Percentiles rank a stretch among this genome's conserved stretches.
phyloP scores from a whole-genome alignment of 1,284 basidiomycete genomes.

The Ganoderma multipileum region DNA sequence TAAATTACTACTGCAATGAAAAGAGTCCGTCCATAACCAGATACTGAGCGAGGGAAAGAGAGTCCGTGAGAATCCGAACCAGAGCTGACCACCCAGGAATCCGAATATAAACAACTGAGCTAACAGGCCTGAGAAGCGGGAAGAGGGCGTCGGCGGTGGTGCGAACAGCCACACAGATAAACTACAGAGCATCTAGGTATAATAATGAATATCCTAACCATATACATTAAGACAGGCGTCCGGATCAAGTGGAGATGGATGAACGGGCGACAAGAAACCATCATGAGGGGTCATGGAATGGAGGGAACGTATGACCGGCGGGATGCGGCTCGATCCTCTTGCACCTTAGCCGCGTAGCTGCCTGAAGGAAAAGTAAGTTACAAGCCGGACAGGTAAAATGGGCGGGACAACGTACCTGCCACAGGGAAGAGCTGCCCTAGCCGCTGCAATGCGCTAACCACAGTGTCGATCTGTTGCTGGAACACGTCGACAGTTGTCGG shows the following conservation, averaged over 20 bases:
- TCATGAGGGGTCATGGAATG: constrained; percentile 8
- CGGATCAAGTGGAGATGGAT: not conserved
- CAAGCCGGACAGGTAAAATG: not conserved
- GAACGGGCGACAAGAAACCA: not conserved
- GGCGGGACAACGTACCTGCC: constrained; percentile 12
- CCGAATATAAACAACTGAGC: not conserved
- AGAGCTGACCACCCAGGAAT: not conserved
- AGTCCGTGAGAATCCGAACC: not conserved
- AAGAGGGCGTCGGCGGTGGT: not conserved
- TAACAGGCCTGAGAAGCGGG: not conserved
- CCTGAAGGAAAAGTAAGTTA: constrained; percentile 10
- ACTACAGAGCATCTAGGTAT: not conserved
- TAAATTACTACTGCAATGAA: not conserved
- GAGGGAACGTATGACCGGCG: constrained; percentile 11
- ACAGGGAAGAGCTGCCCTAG: constrained; percentile 44
- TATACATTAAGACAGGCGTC: not conserved
- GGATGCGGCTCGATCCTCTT: constrained; percentile 20
- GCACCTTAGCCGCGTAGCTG: constrained; percentile 27
- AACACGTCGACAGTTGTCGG: constrained; percentile 36
- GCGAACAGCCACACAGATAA: not conserved
- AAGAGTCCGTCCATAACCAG: not conserved
- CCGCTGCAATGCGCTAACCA: constrained; percentile 43
- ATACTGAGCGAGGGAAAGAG: not conserved
- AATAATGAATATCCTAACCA: not conserved
- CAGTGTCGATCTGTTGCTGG: constrained; percentile 42